Base-by-base conservation (phyloP, 148 eudicot genomes). In the Amaranthus cruentus region DNA sequence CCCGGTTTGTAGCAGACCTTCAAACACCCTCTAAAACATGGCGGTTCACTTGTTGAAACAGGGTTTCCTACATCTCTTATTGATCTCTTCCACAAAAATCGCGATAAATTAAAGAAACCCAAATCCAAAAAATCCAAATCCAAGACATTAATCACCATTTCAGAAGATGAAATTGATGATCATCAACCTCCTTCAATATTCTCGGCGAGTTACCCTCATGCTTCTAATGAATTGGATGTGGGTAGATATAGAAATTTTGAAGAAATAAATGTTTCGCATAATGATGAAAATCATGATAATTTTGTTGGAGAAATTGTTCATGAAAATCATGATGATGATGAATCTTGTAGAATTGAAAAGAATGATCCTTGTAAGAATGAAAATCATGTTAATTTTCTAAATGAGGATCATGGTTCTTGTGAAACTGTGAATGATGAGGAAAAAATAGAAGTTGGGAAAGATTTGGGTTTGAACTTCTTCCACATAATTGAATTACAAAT, bases 51-150 rank as follows among this genome's bases (percentile, higher is more conserved):
- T 9, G 76, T 82, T 13, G 84, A 84, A 55, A 84, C 86, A 49
- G 89, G 84, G 1, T 83, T 84, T 15, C 88, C 90, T 0, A 78
- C 87, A 9, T 87, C 88, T 60, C 78, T 81, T 55, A 71, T 76
- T 28, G 86, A 87, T 77, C 77, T 87, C 14, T 73, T 81, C 47
- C 79, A 66, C 18, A 81, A 84, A 56, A 83, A 84, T 66, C 80
- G 80, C 0, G 82, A 83, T 58, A 77, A 81, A 11, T 73, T 82
- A 68, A 84, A 52, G 68, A 84, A 79, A 46, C 61, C 68, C 38
- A 78, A 82, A 18, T 74, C 71, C 69, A 85, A 79, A 56, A 84
- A 83, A 71, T 69, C 55, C 14, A 59, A 55, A 12, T 79, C 71
- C 3, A 70, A 74, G 42, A 72, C 74, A 57, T 3, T 10, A 7